Base-by-base conservation (phyloP, 2,329 filamentous ascomycete species). In the Biscogniauxia sp. region DNA sequence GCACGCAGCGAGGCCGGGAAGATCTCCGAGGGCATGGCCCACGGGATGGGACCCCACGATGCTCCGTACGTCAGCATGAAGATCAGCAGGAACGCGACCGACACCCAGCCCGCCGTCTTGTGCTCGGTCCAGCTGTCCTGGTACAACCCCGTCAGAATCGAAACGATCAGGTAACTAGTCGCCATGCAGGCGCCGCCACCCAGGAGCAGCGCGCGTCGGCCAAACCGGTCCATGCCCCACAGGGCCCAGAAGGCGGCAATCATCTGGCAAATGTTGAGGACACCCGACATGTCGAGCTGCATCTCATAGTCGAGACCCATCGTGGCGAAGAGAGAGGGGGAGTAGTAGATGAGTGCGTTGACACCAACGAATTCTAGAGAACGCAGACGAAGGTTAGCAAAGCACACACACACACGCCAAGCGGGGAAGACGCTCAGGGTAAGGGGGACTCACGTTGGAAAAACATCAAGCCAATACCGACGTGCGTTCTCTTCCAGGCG, bases 61-160 rank as follows among this genome's bases (percentile, higher is more conserved):
- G 79, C 81, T 1, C 85, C 86, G 61, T 88, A 90, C 1, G 77
- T 73, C 49, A 85, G 70, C 79, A 88, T 87, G 69, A 86, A 87
- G 55, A 85, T 75, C 54, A 84, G 78, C 2, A 86, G 71, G 61
- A 86, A 80, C 0, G 80, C 80, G 7, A 60, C 60, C 51, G 58
- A 58, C 23, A 60, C 62, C 59, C 62, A 62, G 7, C 85, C 85
- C 61, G 81, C 78, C 0, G 76, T 71, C 2, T 76, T 72, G 67
- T 87, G 82, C 1, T 75, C 70, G 0, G 77, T 69, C 83, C 83
- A 86, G 61, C 82, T 73, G 20, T 78, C 66, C 11, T 76, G 78
- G 69, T 78, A 88, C 13, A 79, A 74, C 1, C 82, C 83, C 2
- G 86, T 82, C 19, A 88, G 73, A 3, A 81, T 73, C 0, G 84